These are phyloP conservation scores for Phytophthora pluvialis DNA, from an alignment of 352 stramenopile genomes.

Conservation along the genomic window DNA sequence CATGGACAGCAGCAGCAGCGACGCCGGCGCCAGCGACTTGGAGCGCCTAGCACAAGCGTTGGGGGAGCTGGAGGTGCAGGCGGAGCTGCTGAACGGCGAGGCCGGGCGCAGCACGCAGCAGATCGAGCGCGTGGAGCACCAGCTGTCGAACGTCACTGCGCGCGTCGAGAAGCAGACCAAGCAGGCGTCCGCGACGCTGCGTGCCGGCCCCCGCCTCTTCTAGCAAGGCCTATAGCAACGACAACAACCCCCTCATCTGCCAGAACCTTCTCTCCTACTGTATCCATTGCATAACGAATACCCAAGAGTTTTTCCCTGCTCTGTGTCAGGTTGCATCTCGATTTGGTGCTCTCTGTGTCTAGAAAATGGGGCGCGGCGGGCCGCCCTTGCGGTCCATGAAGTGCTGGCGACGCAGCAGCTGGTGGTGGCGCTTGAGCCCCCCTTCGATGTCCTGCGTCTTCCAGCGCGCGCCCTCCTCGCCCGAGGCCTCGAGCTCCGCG, in stretches of 20 bases:
- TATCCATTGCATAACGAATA: neutral
- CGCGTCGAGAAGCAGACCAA: slow-evolving; percentile 79
- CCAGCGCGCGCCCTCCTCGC: slow-evolving; percentile 67
- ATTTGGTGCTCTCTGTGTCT: slow-evolving; percentile 13
- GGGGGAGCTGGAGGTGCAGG: slow-evolving; percentile 75
- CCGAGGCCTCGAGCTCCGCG: slow-evolving; percentile 44
- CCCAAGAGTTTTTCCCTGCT: too few relatives aligned
- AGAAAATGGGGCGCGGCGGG: slow-evolving; percentile 51
- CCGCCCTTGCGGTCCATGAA: slow-evolving; percentile 85
- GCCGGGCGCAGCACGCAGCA: slow-evolving; percentile 73
- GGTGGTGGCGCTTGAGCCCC: slow-evolving; percentile 74
- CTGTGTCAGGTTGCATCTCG: slow-evolving; percentile 2
- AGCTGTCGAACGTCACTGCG: slow-evolving; percentile 68
- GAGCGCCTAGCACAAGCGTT: slow-evolving; percentile 65
- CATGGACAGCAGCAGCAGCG: slow-evolving; percentile 23
- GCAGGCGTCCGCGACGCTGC: slow-evolving; percentile 53
- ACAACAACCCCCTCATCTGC: neutral
- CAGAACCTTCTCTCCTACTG: neutral
- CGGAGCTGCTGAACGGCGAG: slow-evolving; percentile 68
- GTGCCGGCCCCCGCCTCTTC: slow-evolving; percentile 50
- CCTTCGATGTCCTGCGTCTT: slow-evolving; percentile 76
- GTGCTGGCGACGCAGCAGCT: slow-evolving; percentile 83
- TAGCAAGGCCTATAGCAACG: slow-evolving; percentile 20
- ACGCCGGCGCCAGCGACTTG: slow-evolving; percentile 54
- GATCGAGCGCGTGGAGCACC: slow-evolving; percentile 73